Percentiles rank a stretch among this genome's conserved stretches.
Conservation (phyloP, 164 flowering plant genomes). For the Umbilicus rupestris region DNA sequence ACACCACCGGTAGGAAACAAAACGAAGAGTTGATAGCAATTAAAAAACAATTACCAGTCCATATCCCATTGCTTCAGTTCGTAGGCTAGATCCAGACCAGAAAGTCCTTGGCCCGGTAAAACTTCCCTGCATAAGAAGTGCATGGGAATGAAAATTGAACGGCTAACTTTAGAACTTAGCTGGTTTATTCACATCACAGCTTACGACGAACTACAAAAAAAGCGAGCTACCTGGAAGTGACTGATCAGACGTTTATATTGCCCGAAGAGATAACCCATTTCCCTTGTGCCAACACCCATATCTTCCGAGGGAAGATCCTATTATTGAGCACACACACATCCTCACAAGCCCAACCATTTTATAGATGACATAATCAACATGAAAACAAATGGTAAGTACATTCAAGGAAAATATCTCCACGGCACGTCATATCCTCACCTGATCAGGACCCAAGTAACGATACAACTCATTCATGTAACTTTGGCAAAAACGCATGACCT, state of each 20-base stretch:
- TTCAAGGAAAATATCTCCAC: neutral
- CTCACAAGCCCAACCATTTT: neutral
- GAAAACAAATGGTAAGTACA: neutral
- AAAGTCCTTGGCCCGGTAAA: conserved; percentile 91
- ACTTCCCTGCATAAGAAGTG: conserved; percentile 83
- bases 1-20: neutral
- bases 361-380: conserved; percentile 3
- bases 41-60: conserved; percentile 72
- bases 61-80: conserved; percentile 98
- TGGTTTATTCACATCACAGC: neutral
- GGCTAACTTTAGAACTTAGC: neutral
- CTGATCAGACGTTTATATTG: conserved; percentile 90
- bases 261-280: conserved; percentile 96
- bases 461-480: conserved; percentile 93
- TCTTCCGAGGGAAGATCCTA: conserved; percentile 99
- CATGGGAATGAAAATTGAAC: conserved; percentile 16
- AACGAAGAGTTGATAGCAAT: conserved; percentile 7
- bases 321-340: neutral
- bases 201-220: neutral
- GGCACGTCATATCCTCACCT: conserved; percentile 33
- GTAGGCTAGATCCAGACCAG: conserved; percentile 95
- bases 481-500: conserved; percentile 98
- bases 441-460: conserved; percentile 82
- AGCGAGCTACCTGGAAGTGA: conserved; percentile 66
- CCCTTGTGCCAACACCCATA: conserved; percentile 97